These are phyloP conservation scores for Camillea tinctor DNA, from an alignment of 2,329 filamentous ascomycete genomes.

Conservation along the genomic window DNA sequence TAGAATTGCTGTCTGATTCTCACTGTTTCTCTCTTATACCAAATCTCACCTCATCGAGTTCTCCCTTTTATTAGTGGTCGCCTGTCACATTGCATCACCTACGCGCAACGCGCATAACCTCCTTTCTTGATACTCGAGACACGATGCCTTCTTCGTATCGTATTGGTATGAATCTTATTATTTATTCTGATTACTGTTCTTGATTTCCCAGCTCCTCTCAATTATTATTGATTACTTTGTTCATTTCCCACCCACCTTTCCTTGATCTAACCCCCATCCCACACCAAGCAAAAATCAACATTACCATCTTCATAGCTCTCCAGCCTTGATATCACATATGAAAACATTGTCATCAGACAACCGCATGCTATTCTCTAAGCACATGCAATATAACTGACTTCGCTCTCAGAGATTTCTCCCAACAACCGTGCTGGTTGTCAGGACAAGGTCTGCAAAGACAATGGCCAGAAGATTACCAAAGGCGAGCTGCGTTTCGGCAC, in stretches of 20 bases:
- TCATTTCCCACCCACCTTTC: too few species aligned
- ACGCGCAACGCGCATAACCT: conserved; percentile 12
- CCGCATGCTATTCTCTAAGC: background rate
- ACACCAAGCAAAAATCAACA: background rate
- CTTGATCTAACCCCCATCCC: too few species aligned
- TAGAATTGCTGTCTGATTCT: background rate
- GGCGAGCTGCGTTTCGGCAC: conserved; percentile 75
- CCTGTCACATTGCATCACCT: background rate
- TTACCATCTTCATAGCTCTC: conserved; percentile 1
- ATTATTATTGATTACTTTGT: too few species aligned
- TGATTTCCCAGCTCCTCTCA: conserved; percentile 3
- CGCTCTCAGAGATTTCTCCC: conserved; percentile 63
- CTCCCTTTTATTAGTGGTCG: background rate
- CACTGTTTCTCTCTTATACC: background rate
- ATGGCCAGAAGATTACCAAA: conserved; percentile 69
- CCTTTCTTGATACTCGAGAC: conserved; percentile 6
- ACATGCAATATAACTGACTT: conserved; percentile 15
- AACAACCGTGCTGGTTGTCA: conserved; percentile 74
- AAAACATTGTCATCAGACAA: conserved; percentile 5
- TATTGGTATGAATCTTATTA: conserved; percentile 38
- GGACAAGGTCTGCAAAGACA: conserved; percentile 70
- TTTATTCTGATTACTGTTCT: background rate
- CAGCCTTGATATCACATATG: background rate
- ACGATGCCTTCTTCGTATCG: conserved; percentile 46
- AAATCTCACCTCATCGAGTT: background rate